Conservation (phyloP, 345 rosid species). For the Leavenworthia alabamica region DNA sequence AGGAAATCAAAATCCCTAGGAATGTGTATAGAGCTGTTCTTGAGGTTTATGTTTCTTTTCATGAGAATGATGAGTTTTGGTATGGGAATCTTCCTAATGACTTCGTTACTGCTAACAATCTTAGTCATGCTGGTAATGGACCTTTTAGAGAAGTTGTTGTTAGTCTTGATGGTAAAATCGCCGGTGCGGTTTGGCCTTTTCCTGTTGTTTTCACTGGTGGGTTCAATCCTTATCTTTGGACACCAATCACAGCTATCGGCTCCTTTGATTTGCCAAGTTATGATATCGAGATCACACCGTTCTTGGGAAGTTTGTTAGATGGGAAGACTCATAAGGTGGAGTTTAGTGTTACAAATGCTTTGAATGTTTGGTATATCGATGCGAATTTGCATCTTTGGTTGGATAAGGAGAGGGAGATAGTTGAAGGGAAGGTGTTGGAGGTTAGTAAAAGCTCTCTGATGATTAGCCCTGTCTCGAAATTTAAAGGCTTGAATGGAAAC, state of each 20-base stretch:
- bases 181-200: conserved; percentile 85
- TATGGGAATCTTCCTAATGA: conserved; percentile 63
- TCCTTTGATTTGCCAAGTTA: conserved; percentile 86
- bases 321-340: conserved; percentile 52
- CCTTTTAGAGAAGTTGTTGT: conserved; percentile 88
- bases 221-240: conserved; percentile 74
- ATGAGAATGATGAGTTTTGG: conserved; percentile 93
- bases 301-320: conserved; percentile 62
- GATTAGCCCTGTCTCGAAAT: conserved; percentile 35
- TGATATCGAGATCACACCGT: conserved; percentile 69
- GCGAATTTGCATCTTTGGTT: conserved; percentile 94
- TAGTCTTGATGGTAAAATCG: conserved; percentile 50
- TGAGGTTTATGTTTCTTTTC: conserved; percentile 89
- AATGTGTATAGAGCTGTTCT: conserved; percentile 82
- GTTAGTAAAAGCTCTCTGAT: conserved; percentile 33
- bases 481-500: conserved; percentile 49
- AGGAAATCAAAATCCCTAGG: conserved; percentile 56
- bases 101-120: conserved; percentile 52
- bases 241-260: conserved; percentile 73
- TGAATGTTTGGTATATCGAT: conserved; percentile 79
- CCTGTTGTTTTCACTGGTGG: conserved; percentile 89
- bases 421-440: conserved; percentile 54
- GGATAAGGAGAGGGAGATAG: conserved; percentile 37
- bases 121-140: conserved; percentile 62
- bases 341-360: conserved; percentile 66